These are phyloP conservation scores for Saturnispora hagleri DNA, from an alignment of 805 yeast species.

Conservation along the genomic window DNA sequence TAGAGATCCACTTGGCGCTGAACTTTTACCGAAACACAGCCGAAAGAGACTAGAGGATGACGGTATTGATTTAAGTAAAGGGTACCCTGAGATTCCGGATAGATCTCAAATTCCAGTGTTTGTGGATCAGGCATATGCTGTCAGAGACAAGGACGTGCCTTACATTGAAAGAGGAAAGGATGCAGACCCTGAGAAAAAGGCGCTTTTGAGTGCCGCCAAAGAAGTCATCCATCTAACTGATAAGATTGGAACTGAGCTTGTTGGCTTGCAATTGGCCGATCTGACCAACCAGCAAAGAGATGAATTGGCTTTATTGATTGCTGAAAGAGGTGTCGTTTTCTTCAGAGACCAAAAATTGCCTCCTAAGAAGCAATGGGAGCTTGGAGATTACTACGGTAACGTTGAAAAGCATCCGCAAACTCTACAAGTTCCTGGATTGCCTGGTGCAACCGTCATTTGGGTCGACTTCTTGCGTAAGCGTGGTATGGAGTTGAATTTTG, in stretches of 20 bases:
- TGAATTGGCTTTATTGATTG: constrained; percentile 37
- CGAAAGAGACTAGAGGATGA: constrained; percentile 27
- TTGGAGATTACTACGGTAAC: constrained; percentile 34
- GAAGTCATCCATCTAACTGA: not conserved
- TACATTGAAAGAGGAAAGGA: constrained; percentile 27
- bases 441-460: constrained; percentile 24
- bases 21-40: constrained; percentile 20
- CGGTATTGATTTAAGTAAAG: constrained; percentile 29
- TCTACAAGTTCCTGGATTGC: constrained; percentile 27
- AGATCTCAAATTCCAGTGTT: constrained; percentile 27
- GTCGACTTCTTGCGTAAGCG: constrained; percentile 24
- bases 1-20: constrained; percentile 15
- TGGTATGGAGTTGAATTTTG: constrained; percentile 14
- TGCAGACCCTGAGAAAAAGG: constrained; percentile 28
- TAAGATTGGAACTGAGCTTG: not conserved
- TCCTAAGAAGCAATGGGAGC: constrained; percentile 25
- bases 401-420: constrained; percentile 33
- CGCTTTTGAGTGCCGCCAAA: not conserved
- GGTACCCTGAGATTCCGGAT: constrained; percentile 32
- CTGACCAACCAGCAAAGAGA: constrained; percentile 35
- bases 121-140: constrained; percentile 31
- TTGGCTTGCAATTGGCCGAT: constrained; percentile 23
- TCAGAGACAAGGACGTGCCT: constrained; percentile 27
- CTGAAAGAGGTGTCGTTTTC: constrained; percentile 43
- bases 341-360: constrained; percentile 38